phyloP scores from a whole-genome alignment of 768 basidiomycete species.

The Psilocybe cyanescens region DNA sequence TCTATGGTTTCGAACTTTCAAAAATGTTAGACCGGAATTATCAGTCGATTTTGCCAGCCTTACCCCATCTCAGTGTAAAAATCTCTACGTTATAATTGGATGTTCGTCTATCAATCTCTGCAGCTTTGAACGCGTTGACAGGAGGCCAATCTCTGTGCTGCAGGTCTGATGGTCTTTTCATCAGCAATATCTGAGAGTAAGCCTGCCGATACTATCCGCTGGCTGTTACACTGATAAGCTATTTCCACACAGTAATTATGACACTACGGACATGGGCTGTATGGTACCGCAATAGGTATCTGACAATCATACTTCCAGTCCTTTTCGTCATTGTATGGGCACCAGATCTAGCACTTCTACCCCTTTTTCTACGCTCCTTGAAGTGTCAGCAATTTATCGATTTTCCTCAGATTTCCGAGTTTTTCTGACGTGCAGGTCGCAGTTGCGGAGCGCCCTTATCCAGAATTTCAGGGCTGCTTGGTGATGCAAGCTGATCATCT shows the following conservation, averaged over 20 bases:
- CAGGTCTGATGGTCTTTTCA: slow-evolving; percentile 11
- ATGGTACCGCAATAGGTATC: slow-evolving; percentile 18
- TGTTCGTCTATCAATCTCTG: background rate
- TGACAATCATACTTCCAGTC: slow-evolving; percentile 13
- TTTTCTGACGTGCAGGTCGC: background rate
- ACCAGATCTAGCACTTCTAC: slow-evolving; percentile 9
- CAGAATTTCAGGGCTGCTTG: slow-evolving; percentile 12
- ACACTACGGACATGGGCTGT: slow-evolving; percentile 26
- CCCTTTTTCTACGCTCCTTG: slow-evolving; percentile 8
- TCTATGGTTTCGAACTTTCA: too few species aligned
- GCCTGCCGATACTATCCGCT: background rate
- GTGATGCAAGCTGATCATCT: slow-evolving; percentile 9
- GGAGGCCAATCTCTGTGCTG: background rate
- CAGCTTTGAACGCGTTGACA: too few species aligned
- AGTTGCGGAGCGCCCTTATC: slow-evolving; percentile 5
- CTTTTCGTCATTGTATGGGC: slow-evolving; percentile 15
- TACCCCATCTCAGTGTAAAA: background rate
- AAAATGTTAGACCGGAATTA: background rate
- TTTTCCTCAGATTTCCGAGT: too few species aligned
- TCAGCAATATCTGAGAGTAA: slow-evolving; percentile 7
- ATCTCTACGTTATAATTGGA: background rate
- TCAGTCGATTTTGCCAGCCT: background rate
- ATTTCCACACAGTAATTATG: slow-evolving; percentile 21
- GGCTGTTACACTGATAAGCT: background rate
- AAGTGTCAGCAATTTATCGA: slow-evolving; percentile 7